phyloP scores from a whole-genome alignment of 306 rosid genomes.

The Trichosanthes cucumerina region DNA sequence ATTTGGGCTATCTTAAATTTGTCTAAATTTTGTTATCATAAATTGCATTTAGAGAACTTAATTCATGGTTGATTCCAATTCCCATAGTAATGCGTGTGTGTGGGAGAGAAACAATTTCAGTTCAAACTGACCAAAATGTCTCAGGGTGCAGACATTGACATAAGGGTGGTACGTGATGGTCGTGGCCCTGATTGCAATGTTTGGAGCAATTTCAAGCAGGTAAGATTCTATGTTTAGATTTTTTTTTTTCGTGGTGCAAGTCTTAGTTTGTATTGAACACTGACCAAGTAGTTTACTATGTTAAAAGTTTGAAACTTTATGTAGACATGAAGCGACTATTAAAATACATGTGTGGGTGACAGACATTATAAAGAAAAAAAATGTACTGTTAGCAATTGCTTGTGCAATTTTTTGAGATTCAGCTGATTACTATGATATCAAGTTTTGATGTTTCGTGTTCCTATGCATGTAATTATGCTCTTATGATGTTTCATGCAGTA shows the following conservation, averaged over 20 bases:
- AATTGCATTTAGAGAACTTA: not conserved
- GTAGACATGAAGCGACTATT: not conserved
- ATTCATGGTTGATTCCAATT: not conserved
- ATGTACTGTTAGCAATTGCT: not conserved
- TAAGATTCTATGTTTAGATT: slow-evolving; percentile 15
- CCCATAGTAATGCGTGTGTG: not conserved
- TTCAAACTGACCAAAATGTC: slow-evolving; percentile 23
- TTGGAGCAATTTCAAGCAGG: slow-evolving; percentile 99
- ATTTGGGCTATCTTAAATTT: no score
- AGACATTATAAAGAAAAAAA: not conserved
- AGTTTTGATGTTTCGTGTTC: not conserved
- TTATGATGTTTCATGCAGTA: not conserved
- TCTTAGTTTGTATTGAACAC: not conserved
- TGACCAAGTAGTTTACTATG: not conserved
- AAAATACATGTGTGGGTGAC: slow-evolving; percentile 3
- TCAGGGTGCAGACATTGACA: slow-evolving; percentile 99
- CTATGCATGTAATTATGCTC: not conserved
- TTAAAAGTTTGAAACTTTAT: not conserved
- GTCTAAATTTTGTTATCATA: not conserved
- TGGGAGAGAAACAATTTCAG: slow-evolving; percentile 3
- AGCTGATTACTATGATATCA: not conserved
- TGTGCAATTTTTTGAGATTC: not conserved
- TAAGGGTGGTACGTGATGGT: slow-evolving; percentile 95
- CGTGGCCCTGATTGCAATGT: slow-evolving; percentile 94
- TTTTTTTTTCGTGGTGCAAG: not conserved